Evolutionary conservation across 495 filamentous ascomycete genomes (phyloP).

Genomic region (Penicillium steckii): DNA sequence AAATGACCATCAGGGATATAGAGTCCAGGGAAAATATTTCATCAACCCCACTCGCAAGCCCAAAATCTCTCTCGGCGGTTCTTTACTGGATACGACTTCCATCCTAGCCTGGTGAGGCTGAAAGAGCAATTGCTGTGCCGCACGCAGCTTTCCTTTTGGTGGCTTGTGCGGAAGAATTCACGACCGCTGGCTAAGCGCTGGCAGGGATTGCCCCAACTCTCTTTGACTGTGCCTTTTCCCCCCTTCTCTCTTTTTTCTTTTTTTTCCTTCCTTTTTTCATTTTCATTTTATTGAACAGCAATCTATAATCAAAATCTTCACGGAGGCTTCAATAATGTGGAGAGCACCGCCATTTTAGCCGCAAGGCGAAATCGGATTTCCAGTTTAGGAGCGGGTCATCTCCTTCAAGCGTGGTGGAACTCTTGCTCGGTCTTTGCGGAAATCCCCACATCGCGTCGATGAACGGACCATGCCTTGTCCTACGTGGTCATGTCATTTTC

Average conservation of each 20-base stretch:
- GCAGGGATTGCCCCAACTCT: conserved; percentile 1
- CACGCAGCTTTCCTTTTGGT: conserved; percentile 19
- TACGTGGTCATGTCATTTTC: neutral
- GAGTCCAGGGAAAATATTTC: no score
- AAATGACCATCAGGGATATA: no score
- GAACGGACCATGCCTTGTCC: neutral
- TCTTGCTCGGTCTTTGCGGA: neutral
- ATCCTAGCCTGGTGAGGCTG: conserved; percentile 23
- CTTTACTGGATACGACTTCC: conserved; percentile 20
- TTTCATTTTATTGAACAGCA: no score
- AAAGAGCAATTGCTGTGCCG: conserved; percentile 13
- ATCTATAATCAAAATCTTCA: no score
- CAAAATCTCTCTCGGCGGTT: conserved; percentile 15
- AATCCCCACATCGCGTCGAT: neutral
- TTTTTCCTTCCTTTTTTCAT: no score
- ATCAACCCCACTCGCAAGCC: neutral
- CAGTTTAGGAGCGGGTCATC: neutral
- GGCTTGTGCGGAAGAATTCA: conserved; percentile 24
- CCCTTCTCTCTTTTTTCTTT: no score
- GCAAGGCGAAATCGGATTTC: conserved; percentile 1
- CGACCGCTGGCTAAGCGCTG: conserved; percentile 30
- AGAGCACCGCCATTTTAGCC: conserved; percentile 1
- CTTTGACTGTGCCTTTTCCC: neutral
- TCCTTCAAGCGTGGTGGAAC: neutral
- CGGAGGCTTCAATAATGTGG: neutral